Evolutionary conservation across 129 eudicot species (phyloP).

Genomic region (Helianthus annuus): HanXRQr2.0-SUNRISE NC_035445.2:141627281-141627780

Average conservation of each 20-base stretch:
- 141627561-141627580: neutral
- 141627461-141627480: slow-evolving; percentile 30
- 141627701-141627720: neutral
- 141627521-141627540: neutral
- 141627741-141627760: neutral
- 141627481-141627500: neutral
- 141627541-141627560: neutral
- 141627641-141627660: neutral
- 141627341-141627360: slow-evolving; percentile 64
- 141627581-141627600: neutral
- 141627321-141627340: slow-evolving; percentile 69
- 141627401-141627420: slow-evolving; percentile 55
- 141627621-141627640: neutral
- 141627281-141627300: neutral
- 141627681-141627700: neutral
- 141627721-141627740: neutral
- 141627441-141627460: slow-evolving; percentile 55
- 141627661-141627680: neutral
- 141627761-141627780: slow-evolving; percentile 75
- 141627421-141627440: slow-evolving; percentile 58
- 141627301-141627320: slow-evolving; percentile 23
- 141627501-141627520: neutral
- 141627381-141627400: slow-evolving; percentile 67
- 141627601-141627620: neutral
- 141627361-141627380: slow-evolving; percentile 53